Evolutionary conservation across 495 filamentous ascomycete species (phyloP).

Genomic region (Tuber microsphaerosporum): DNA sequence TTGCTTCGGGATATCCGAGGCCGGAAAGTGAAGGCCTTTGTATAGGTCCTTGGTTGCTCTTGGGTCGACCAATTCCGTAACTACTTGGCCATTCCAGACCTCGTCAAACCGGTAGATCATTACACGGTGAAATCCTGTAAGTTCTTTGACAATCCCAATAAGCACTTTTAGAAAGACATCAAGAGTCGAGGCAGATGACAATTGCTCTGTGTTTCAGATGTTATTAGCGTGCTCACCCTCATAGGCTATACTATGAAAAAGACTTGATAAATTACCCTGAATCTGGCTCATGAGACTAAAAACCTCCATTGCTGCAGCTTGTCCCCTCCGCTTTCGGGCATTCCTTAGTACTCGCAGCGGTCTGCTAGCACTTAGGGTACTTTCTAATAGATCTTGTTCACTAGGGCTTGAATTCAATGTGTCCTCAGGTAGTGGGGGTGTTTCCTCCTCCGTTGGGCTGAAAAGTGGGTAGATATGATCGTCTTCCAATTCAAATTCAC

Average conservation of each 20-base stretch:
- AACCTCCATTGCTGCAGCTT: conserved; percentile 86
- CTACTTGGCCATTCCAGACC: conserved; percentile 73
- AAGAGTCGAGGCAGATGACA: conserved; percentile 61
- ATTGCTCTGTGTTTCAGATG: conserved; percentile 49
- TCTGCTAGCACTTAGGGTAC: conserved; percentile 64
- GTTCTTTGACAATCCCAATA: conserved; percentile 73
- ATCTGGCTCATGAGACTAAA: conserved; percentile 88
- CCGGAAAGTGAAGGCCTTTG: conserved; percentile 84
- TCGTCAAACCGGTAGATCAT: conserved; percentile 92
- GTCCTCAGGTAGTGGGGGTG: conserved; percentile 60
- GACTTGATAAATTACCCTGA: conserved; percentile 43
- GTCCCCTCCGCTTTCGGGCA: conserved; percentile 67
- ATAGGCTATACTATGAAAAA: not conserved
- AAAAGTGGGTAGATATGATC: conserved; percentile 65
- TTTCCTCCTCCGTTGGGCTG: conserved; percentile 51
- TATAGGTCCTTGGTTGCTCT: conserved; percentile 75
- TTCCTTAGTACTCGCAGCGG: conserved; percentile 74
- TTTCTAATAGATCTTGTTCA: conserved; percentile 62
- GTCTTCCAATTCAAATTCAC: conserved; percentile 87
- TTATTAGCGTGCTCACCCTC: conserved; percentile 6
- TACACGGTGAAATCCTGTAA: conserved; percentile 87
- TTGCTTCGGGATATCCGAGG: conserved; percentile 83
- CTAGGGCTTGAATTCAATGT: conserved; percentile 65
- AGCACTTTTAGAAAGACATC: conserved; percentile 64
- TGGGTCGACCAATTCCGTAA: conserved; percentile 79